Evolutionary conservation across 2,329 filamentous ascomycete genomes (phyloP).

Genomic region (Aspergillus pseudoglaucus): DNA sequence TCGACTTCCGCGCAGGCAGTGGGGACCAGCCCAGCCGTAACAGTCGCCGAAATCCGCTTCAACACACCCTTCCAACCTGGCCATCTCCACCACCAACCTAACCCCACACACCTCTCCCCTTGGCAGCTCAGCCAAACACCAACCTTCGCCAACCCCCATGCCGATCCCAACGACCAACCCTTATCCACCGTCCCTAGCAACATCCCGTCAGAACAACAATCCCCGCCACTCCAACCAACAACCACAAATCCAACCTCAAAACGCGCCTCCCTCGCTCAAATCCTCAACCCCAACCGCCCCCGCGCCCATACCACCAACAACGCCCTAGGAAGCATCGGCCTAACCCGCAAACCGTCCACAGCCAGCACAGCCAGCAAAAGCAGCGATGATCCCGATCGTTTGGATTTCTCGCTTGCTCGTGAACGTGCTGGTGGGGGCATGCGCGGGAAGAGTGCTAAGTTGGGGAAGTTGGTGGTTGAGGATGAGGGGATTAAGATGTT

Average conservation of each 20-base stretch:
- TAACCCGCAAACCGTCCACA: conserved; percentile 24
- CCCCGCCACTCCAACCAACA: conserved; percentile 1
- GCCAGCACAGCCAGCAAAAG: conserved; percentile 22
- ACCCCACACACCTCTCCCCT: conserved; percentile 16
- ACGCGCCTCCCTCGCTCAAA: conserved; percentile 23
- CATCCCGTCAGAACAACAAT: neutral
- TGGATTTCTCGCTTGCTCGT: conserved; percentile 70
- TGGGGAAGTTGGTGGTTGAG: conserved; percentile 86
- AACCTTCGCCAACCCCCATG: conserved; percentile 7
- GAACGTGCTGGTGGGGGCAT: conserved; percentile 83
- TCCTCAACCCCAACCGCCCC: conserved; percentile 25
- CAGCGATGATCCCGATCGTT: conserved; percentile 30
- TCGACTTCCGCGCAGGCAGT: conserved; percentile 18
- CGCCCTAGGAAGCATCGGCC: neutral
- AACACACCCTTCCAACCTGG: conserved; percentile 62
- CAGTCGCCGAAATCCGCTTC: conserved; percentile 80
- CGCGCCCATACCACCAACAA: conserved; percentile 22
- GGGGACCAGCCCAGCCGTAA: conserved; percentile 35
- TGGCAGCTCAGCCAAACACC: conserved; percentile 16
- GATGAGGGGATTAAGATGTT: conserved; percentile 93
- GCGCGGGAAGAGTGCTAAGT: conserved; percentile 77
- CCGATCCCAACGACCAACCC: conserved; percentile 1
- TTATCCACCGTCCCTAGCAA: neutral
- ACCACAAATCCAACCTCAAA: conserved; percentile 16
- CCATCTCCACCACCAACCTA: conserved; percentile 22